Evolutionary conservation across 106 monocot genomes (phyloP), one percentile per base, ranked within the genome.

Genomic region (Chionographis japonica): DNA sequence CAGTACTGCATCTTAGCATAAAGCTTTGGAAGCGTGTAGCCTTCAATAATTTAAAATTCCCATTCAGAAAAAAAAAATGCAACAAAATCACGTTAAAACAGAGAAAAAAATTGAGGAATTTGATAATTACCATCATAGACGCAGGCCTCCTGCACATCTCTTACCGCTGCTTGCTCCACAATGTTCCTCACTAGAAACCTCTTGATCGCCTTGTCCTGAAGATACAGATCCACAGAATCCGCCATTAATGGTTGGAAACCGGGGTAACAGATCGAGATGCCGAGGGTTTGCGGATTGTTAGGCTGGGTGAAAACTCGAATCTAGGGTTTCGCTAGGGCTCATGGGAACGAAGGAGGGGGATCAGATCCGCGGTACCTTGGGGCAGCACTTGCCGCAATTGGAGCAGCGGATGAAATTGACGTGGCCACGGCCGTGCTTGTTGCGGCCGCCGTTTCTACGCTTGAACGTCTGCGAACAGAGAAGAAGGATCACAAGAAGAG

Each of bases 381-480:
- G 77, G 59, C 64, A 77, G 65, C 77, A 77, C 50, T 77, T 77
- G 43, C 77, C 77, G 52, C 77, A 77, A 40, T 77, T 77, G 50
- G 77, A 77, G 70, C 77, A 77, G 39, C 77, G 77, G 57, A 77
- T 71, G 70, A 70, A 70, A 0, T 77, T 77, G 12, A 71, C 71
- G 38, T 77, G 77, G 65, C 77, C 77, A n/a, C 77, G 71, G 51
- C 77, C 70, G 36, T 70, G 77, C 71, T 77, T 77, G 77, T 77
- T 77, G 19, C 77, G 70, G 19, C 77, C 77, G 17, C 77, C 77
- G 36, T 77, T 77, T 71, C 77, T 71, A 41, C 71, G 70, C 70
- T 77, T 71, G 70, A 77, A 77, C 5, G 77, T 77, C 67, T 69
- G 63, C 52, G 52, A 10, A 40, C 4, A 60, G 5, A 59, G n/a